Evolutionary conservation across 2,329 filamentous ascomycete species (phyloP).

Genomic region (Penicillium sclerotiorum): DNA sequence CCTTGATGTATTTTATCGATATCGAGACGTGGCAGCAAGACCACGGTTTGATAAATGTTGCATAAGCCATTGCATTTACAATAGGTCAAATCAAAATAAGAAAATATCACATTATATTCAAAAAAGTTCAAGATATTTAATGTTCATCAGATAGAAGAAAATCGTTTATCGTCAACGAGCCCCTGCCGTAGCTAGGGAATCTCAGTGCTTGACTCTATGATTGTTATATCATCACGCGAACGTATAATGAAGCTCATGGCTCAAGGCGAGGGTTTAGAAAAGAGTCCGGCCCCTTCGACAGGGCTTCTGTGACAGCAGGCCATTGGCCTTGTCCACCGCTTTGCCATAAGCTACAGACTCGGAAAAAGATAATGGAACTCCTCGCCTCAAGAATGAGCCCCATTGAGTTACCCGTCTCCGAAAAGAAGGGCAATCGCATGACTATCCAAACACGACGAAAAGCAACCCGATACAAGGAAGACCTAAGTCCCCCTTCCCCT

Average conservation of each 20-base stretch:
- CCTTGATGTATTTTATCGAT: conserved; percentile 17
- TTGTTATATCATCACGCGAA: conserved; percentile 88
- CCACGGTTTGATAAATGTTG: conserved; percentile 1
- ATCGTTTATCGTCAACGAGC: conserved; percentile 53
- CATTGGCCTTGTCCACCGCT: conserved; percentile 50
- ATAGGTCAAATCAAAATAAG: neutral
- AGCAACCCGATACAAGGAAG: conserved; percentile 54
- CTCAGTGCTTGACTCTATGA: conserved; percentile 99
- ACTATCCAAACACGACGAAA: conserved; percentile 95
- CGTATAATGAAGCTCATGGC: conserved; percentile 32
- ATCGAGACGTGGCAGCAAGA: conserved; percentile 16
- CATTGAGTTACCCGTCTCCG: conserved; percentile 93
- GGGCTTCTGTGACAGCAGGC: conserved; percentile 56
- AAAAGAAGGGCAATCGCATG: conserved; percentile 85
- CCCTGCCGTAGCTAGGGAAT: conserved; percentile 46
- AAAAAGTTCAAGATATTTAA: conserved; percentile 7
- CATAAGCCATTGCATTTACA: neutral
- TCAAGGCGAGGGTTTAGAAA: conserved; percentile 17
- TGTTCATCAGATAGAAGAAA: conserved; percentile 54
- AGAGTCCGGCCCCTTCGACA: conserved; percentile 70
- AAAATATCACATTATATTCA: neutral
- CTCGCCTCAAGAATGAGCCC: conserved; percentile 99
- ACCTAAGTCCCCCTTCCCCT: conserved; percentile 32
- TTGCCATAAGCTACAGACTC: conserved; percentile 59
- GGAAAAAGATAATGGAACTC: conserved; percentile 63